Percentiles rank a stretch among this genome's conserved stretches.
These are phyloP conservation scores for Suillus subluteus DNA, from an alignment of 768 basidiomycete genomes.

Conservation along the genomic window DNA sequence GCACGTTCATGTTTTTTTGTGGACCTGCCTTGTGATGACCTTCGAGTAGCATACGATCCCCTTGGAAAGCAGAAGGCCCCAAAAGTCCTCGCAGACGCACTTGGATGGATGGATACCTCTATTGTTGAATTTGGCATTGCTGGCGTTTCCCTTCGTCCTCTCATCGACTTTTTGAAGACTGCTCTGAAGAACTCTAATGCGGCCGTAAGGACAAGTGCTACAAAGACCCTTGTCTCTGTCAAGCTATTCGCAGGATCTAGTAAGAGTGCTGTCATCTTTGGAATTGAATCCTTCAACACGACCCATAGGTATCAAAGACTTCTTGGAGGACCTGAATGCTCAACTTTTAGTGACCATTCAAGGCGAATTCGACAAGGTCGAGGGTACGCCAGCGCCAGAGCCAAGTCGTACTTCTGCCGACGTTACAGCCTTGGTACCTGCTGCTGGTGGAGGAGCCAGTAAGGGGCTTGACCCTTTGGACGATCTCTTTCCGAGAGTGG, in stretches of 20 bases:
- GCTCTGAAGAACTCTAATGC: slow-evolving; percentile 94
- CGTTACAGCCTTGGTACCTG: slow-evolving; percentile 53
- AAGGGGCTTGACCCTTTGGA: slow-evolving; percentile 75
- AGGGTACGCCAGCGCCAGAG: slow-evolving; percentile 74
- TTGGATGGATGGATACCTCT: slow-evolving; percentile 86
- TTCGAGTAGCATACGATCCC: slow-evolving; percentile 81
- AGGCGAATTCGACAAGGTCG: slow-evolving; percentile 90
- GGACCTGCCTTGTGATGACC: slow-evolving; percentile 15
- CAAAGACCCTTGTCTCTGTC: slow-evolving; percentile 88
- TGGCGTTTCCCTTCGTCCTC: slow-evolving; percentile 77
- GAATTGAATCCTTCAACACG: slow-evolving; percentile 8
- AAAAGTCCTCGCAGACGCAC: slow-evolving; percentile 91
- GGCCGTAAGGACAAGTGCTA: slow-evolving; percentile 89
- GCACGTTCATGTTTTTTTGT: slow-evolving; percentile 45
- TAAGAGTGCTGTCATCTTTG: slow-evolving; percentile 37
- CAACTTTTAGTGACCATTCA: slow-evolving; percentile 91
- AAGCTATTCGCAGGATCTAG: slow-evolving; percentile 91
- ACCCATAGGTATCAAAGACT: slow-evolving; percentile 80
- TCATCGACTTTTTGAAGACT: slow-evolving; percentile 90
- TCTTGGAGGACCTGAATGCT: slow-evolving; percentile 93
- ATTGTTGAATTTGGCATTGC: slow-evolving; percentile 90
- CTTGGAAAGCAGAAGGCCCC: slow-evolving; percentile 96
- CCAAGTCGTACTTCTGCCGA: slow-evolving; percentile 82
- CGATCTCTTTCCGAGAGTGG: slow-evolving; percentile 93
- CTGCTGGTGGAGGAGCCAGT: slow-evolving; percentile 45